Percentiles rank a stretch among this genome's conserved stretches.
These are phyloP conservation scores for Poa pratensis DNA, from an alignment of 176 grass and related monocot genomes.

Conservation along the genomic window DNA sequence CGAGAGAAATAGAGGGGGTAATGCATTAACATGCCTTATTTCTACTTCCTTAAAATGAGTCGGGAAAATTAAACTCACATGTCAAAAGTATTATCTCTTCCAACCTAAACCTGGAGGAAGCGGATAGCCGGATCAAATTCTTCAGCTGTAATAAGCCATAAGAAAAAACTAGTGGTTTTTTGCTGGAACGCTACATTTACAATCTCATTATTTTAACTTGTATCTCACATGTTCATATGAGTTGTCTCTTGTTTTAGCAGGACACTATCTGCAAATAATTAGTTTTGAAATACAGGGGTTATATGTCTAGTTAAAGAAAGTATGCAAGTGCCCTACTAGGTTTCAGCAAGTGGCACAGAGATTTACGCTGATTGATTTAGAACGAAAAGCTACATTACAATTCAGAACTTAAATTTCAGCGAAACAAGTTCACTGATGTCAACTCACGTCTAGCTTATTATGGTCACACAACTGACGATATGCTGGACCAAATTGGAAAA, in stretches of 20 bases:
- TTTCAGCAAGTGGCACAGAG: neutral
- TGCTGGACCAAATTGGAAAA: neutral
- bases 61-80: neutral
- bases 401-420: neutral
- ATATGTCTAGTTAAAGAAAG: conserved; percentile 7
- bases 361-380: neutral
- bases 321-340: neutral
- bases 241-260: neutral
- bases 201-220: neutral
- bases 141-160: conserved; percentile 5
- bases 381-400: conserved; percentile 15
- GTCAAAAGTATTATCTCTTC: conserved; percentile 23
- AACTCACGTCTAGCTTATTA: neutral
- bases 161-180: neutral
- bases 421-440: neutral
- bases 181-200: neutral
- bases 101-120: neutral
- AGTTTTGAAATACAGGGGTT: neutral
- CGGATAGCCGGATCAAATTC: neutral
- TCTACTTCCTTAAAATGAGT: neutral
- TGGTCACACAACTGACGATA: neutral
- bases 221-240: conserved; percentile 1
- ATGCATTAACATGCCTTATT: neutral
- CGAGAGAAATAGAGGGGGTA: neutral
- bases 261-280: neutral